Percentiles rank a stretch among this genome's conserved stretches.
Conservation (phyloP, 345 rosid species). For the Diplotaxis tenuifolia region DNA sequence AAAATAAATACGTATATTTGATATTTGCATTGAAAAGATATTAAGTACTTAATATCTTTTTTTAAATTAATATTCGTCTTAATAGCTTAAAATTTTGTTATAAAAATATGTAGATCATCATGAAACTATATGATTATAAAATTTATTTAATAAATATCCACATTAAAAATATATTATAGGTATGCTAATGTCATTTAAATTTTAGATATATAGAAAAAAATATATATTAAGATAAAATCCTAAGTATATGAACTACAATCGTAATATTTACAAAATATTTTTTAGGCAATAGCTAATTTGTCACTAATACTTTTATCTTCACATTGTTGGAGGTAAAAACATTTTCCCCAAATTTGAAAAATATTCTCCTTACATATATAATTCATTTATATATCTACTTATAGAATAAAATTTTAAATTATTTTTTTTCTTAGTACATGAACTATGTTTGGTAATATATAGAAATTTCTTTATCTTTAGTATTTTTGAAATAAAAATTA, state of each 20-base stretch:
- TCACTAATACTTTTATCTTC: not conserved
- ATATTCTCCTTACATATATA: not conserved
- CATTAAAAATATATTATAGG: too few relatives aligned
- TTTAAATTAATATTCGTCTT: too few relatives aligned
- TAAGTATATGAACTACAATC: not conserved
- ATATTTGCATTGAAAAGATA: too few relatives aligned
- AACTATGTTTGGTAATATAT: not conserved
- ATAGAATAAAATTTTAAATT: not conserved
- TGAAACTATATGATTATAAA: too few relatives aligned
- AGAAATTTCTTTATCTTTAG: not conserved
- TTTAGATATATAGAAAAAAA: not conserved
- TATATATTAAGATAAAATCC: not conserved
- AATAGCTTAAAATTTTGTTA: too few relatives aligned
- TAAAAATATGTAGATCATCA: too few relatives aligned
- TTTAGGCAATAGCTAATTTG: not conserved
- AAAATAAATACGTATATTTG: too few relatives aligned
- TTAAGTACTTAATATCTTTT: too few relatives aligned
- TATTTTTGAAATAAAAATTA: not conserved
- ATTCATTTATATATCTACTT: not conserved
- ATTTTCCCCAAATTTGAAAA: not conserved
- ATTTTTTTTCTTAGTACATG: not conserved
- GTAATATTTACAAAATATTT: not conserved
- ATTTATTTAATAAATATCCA: too few relatives aligned
- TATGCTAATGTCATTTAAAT: too few relatives aligned
- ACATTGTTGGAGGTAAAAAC: not conserved